Conservation (phyloP, 2,329 filamentous ascomycete genomes). For the Mycogone perniciosa region DNA sequence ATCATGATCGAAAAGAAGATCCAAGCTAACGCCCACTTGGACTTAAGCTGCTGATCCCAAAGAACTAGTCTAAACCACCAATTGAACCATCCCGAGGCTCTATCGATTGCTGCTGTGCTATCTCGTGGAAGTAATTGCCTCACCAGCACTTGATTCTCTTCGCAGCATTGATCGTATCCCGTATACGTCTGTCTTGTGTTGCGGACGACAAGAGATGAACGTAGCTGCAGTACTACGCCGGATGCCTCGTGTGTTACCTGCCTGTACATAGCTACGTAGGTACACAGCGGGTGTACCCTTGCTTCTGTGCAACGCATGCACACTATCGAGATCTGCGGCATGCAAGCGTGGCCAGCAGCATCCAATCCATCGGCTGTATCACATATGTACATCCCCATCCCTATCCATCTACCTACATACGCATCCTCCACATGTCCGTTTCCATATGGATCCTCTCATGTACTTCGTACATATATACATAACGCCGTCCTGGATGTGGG, state of each 20-base stretch:
- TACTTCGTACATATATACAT: not conserved
- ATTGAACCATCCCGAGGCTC: too few species aligned
- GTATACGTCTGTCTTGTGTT: too few species aligned
- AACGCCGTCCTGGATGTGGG: not conserved
- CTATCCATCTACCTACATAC: not conserved
- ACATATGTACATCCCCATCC: constrained; percentile 5
- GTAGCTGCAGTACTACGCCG: too few species aligned
- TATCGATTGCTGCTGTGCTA: too few species aligned
- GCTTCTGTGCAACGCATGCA: constrained; percentile 19
- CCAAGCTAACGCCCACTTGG: too few species aligned
- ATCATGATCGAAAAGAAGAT: too few species aligned
- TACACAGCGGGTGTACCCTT: constrained; percentile 7
- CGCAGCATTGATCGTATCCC: too few species aligned
- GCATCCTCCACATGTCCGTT: not conserved
- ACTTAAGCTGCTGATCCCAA: too few species aligned
- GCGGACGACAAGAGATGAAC: too few species aligned
- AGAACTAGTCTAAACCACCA: too few species aligned
- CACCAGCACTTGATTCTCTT: too few species aligned
- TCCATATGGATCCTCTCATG: not conserved
- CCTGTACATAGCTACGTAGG: not conserved
- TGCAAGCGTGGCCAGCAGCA: constrained; percentile 10
- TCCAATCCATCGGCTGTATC: not conserved
- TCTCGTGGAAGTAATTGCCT: too few species aligned
- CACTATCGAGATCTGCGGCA: constrained; percentile 23
- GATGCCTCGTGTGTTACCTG: not conserved